A percentile compares a stretch with the other conserved stretches of the same genome.
Conservation (phyloP, 78 protist species). For the Salpingoeca rosetta region DNA sequence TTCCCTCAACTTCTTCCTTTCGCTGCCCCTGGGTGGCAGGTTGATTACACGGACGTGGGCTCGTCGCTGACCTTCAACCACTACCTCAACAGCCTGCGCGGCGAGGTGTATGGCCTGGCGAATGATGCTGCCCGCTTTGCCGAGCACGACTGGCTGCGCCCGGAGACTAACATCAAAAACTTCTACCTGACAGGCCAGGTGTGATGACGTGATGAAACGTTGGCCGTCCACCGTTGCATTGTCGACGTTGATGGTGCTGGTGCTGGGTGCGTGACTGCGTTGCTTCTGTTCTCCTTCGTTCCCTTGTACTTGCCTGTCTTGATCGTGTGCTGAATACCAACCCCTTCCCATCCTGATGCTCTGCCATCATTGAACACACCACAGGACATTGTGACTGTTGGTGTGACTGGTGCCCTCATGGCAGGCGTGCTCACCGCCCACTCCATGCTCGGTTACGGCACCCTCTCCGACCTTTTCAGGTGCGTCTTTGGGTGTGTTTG, state of each 20-base stretch:
- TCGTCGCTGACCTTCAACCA: neutral
- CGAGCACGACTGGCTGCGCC: neutral
- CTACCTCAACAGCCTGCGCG: neutral
- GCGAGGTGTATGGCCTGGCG: neutral
- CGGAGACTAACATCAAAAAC: neutral
- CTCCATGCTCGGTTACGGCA: neutral
- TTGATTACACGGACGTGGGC: too few relatives aligned
- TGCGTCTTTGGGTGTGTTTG: too few relatives aligned
- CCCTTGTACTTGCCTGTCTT: too few relatives aligned
- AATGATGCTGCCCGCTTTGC: neutral
- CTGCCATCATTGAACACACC: too few relatives aligned
- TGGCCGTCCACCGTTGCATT: too few relatives aligned
- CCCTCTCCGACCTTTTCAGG: neutral
- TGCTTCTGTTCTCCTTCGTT: too few relatives aligned
- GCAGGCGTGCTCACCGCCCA: neutral
- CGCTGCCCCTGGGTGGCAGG: neutral
- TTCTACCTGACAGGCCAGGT: neutral
- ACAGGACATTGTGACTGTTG: neutral
- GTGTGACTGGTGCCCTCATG: neutral
- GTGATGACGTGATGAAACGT: too few relatives aligned
- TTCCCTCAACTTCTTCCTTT: neutral
- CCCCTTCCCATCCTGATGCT: too few relatives aligned
- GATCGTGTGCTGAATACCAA: too few relatives aligned
- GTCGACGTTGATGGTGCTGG: too few relatives aligned
- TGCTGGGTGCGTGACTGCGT: too few relatives aligned